Base-by-base conservation (phyloP, 305 asterid species). In the Solanum hybrid region DNA sequence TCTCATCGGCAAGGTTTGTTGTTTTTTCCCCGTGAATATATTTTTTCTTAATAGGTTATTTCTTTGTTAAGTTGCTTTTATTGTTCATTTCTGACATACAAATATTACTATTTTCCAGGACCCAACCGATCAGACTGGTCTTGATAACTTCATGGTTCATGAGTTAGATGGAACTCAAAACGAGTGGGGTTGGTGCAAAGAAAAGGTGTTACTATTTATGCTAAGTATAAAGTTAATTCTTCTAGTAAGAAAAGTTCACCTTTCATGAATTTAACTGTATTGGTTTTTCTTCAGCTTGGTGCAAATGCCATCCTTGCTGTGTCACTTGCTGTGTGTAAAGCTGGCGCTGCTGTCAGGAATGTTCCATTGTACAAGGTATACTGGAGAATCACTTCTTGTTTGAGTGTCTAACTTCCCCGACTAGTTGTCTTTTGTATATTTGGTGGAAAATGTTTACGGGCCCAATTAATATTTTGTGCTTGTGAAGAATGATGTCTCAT, bases 161-260 rank as follows among this genome's bases (percentile, higher is more conserved):
- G 92, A 95, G 69, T 96, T 97, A 13, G 99, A 97, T 88, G 99
- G 99, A 87, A 97, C 99, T 60, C 96, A 94, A 91, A 97, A 97
- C 60, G 98, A 97, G 92, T 96, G 98, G 99, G 99, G 99, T 88
- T 96, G 99, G 99, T 97, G 99, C 96, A 97, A 97, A 93, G 95
- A 95, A 88, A 97, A 97, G 98, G 99, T 97, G 93, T 88, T 32
- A 36, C 29, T 6, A 14, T 27, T 36, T 60, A 86, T 64, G 81
- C 37, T 5, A n/a, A 51, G 5, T 29, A n/a, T 87, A 31, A n/a
- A 1, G 66, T 69, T 64, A 10, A 9, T 29, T 32, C 38, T 10
- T 37, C 11, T 81, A 26, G 35, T 86, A 64, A 64, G 20, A 77
- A 9, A 89, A 77, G 40, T 79, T 22, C 80, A 85, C 56, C 27